These are phyloP conservation scores for Trichoderma afroharzianum DNA, from an alignment of 2,329 filamentous ascomycete species.

Conservation along the genomic window DNA sequence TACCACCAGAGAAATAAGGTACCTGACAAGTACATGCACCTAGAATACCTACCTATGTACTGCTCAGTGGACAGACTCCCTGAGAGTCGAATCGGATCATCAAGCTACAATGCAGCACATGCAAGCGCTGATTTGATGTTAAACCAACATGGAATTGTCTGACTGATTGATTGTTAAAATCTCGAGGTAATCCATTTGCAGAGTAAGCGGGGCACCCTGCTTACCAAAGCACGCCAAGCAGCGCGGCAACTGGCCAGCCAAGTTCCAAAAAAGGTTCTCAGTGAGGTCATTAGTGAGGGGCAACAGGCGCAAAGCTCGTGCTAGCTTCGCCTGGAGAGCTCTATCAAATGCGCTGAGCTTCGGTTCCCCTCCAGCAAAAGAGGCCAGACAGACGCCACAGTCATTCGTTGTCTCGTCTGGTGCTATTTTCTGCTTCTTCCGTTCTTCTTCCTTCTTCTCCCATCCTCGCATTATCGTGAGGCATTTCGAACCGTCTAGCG, in stretches of 20 bases:
- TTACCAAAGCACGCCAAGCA: not conserved
- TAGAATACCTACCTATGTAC: too few species aligned
- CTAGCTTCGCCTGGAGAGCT: not conserved
- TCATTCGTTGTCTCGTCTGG: not conserved
- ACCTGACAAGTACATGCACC: too few species aligned
- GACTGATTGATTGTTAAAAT: not conserved
- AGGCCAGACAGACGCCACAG: not conserved
- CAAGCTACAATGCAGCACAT: not conserved
- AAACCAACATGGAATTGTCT: not conserved
- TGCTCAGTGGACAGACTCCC: not conserved
- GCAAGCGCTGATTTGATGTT: not conserved
- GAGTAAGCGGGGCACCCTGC: not conserved
- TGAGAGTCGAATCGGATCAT: not conserved
- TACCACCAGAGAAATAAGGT: not conserved
- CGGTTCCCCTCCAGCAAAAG: not conserved
- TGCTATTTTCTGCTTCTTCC: not conserved
- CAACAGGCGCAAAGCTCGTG: not conserved
- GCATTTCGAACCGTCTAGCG: not conserved
- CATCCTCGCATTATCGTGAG: not conserved
- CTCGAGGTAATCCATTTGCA: not conserved
- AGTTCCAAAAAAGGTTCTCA: not conserved
- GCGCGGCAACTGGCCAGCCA: not conserved
- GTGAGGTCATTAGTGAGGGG: slow-evolving; percentile 12
- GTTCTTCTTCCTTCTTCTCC: not conserved
- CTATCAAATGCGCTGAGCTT: not conserved